Base-by-base conservation (phyloP, 2,329 filamentous ascomycete species). In the Venturia nashicola region DNA sequence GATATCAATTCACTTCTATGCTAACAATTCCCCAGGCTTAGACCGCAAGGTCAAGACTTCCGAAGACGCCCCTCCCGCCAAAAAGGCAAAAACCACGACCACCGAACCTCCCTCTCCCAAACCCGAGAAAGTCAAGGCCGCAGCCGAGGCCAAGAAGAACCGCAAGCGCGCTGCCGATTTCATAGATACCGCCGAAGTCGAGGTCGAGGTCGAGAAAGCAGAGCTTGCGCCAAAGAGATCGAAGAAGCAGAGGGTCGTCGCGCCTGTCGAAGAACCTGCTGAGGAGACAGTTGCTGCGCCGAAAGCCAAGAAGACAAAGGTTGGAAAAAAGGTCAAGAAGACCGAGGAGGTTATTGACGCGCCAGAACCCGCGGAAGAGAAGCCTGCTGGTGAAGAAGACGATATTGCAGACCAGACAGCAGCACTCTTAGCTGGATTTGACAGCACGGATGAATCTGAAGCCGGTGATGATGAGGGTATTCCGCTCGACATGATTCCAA, bases 351-450 rank as follows among this genome's bases (percentile, higher is more conserved):
- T 64, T 55, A 27, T 44, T 54, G 57, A 43, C 14, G 63, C 43
- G 23, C 61, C 59, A 11, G 54, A 61, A 43, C 57, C 55, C 23
- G 54, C 34, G 8, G 23, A 27, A 32, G 62, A 68, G 46, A 64
- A 64, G 44, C 14, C 62, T 36, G 48, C 68, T 8, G 72, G 75
- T 16, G 73, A 72, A 39, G 70, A 70, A 43, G 71, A 71, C 16
- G 72, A 71, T 59, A 69, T 70, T 23, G 77, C 76, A 20, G 71
- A 71, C 12, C 72, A 71, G 59, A 69, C 69, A 20, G 77, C 76
- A n/a, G 78, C 77, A 8, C 73, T 82, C 20, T 76, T 82, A 34
- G 77, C 78, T 66, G 79, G 79, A 63, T 82, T 82, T 69, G 78
- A 78, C 62, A 78, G 75, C 70, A 76, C 76, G 65, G 73, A 78